phyloP scores from a whole-genome alignment of 148 eudicot species.

The Salicornia ramosissima region DNA sequence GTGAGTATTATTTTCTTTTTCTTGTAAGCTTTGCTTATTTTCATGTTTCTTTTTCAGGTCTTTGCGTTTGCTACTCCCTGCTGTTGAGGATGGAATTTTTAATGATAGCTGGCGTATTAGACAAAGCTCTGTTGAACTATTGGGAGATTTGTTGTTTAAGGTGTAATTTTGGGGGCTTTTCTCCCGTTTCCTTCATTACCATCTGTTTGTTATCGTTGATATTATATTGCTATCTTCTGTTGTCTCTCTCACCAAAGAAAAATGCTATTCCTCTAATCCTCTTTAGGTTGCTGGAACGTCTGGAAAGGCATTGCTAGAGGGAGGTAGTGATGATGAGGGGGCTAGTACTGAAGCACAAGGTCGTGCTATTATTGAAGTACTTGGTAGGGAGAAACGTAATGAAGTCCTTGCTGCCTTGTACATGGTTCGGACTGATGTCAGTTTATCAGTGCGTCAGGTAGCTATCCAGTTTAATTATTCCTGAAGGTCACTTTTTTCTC shows the following conservation, averaged over 20 bases:
- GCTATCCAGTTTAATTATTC: not conserved
- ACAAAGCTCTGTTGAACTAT: conserved; percentile 92
- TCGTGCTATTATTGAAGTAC: conserved; percentile 93
- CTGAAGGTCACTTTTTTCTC: not conserved
- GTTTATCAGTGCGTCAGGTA: conserved; percentile 96
- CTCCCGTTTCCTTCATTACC: not conserved
- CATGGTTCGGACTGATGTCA: conserved; percentile 98
- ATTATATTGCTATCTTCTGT: not conserved
- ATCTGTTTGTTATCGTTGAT: not conserved
- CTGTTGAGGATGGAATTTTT: conserved; percentile 99
- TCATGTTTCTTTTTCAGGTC: conserved; percentile 44
- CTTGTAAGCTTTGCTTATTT: not conserved
- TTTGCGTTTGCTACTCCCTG: conserved; percentile 92
- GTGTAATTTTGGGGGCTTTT: conserved; percentile 28
- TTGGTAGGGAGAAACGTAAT: conserved; percentile 92
- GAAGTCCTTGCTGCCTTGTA: conserved; percentile 95
- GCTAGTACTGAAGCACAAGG: conserved; percentile 99
- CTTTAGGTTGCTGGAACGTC: conserved; percentile 96
- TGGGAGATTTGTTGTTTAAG: conserved; percentile 96
- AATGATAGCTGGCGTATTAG: conserved; percentile 97
- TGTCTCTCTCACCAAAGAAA: not conserved
- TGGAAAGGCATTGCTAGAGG: conserved; percentile 97
- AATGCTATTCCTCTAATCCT: not conserved
- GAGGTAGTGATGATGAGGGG: conserved; percentile 99
- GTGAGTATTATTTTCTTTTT: not conserved